Evolutionary conservation across 768 basidiomycete genomes (phyloP).

Genomic region (Gymnopilus dilepis): DNA sequence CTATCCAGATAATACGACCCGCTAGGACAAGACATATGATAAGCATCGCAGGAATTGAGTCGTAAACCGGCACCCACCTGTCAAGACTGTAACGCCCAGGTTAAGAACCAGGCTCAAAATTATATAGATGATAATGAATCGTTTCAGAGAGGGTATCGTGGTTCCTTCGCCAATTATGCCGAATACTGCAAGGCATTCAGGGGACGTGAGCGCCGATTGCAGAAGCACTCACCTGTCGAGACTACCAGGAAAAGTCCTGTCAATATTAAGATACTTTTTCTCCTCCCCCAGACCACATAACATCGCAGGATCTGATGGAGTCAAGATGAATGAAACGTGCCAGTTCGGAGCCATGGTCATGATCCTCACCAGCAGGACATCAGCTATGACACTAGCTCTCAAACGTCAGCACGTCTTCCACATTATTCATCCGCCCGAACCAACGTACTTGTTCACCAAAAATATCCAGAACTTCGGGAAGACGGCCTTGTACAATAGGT

Average conservation of each 20-base stretch:
- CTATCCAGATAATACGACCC: constrained; percentile 37
- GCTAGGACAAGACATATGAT: constrained; percentile 18
- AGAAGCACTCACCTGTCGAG: constrained; percentile 27
- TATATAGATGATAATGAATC: constrained; percentile 24
- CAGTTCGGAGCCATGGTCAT: background rate
- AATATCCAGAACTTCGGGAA: constrained; percentile 30
- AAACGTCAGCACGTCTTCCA: background rate
- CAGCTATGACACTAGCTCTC: constrained; percentile 30
- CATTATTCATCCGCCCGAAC: background rate
- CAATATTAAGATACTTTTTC: constrained; percentile 24
- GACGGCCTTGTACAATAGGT: constrained; percentile 14
- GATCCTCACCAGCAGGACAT: constrained; percentile 29
- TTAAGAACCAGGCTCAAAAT: constrained; percentile 23
- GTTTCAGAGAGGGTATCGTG: constrained; percentile 13
- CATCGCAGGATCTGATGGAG: constrained; percentile 30
- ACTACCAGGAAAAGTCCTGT: constrained; percentile 26
- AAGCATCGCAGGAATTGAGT: background rate
- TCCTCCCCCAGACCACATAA: constrained; percentile 34
- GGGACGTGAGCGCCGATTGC: background rate
- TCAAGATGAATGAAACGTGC: background rate
- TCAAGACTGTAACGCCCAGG: constrained; percentile 26
- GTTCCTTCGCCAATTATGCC: constrained; percentile 27
- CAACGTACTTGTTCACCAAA: constrained; percentile 32
- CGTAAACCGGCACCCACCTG: constrained; percentile 17
- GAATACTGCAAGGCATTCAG: constrained; percentile 18